Base-by-base conservation (phyloP, 805 yeast species). In the Blastobotrys muscicola region DNA sequence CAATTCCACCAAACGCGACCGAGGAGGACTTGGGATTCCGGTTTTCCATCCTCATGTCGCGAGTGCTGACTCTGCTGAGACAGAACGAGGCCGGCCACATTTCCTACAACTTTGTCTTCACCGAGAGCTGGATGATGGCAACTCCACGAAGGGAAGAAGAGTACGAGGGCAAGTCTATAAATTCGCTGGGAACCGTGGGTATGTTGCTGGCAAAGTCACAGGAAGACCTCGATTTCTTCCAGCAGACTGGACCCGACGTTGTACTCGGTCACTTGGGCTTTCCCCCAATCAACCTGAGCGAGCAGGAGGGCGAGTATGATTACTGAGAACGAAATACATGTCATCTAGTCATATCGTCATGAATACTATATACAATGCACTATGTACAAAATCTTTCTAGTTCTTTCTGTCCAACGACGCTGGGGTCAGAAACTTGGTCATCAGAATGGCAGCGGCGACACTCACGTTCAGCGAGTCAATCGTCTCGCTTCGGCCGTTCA, bases 381-480 rank as follows among this genome's bases (percentile, higher is more conserved):
- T 20, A 20, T 20, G n/a, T 40, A 40, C 38, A 40, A 29, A n/a
- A 9, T 31, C 13, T 15, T 7, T 32, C 34, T 32, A 32, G 3
- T 32, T n/a, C 7, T 37, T 16, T 6, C 33, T 34, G 39, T 52
- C 55, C 40, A 52, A 48, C 3, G 47, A 50, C 14, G 34, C 35
- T 6, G 40, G 33, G 10, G 35, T 42, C 29, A 43, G 40, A 36
- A 54, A 53, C 39, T 50, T 48, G 30, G 55, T 49, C 31, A 85
- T 64, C 39, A 87, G 57, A 26, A 87, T 56, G 1, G 89, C 92
- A 1, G 89, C 74, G 1, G 97, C 96, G 7, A 87, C 95, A 57
- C 92, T 84, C 29, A 85, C 97, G 57, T 87, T 87, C 55, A 87
- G 66, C 29, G 94, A 83, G 57, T 86, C 95, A 33, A 87, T 79